Evolutionary conservation across 768 basidiomycete species (phyloP).

Genomic region (Lactarius sp.): DNA sequence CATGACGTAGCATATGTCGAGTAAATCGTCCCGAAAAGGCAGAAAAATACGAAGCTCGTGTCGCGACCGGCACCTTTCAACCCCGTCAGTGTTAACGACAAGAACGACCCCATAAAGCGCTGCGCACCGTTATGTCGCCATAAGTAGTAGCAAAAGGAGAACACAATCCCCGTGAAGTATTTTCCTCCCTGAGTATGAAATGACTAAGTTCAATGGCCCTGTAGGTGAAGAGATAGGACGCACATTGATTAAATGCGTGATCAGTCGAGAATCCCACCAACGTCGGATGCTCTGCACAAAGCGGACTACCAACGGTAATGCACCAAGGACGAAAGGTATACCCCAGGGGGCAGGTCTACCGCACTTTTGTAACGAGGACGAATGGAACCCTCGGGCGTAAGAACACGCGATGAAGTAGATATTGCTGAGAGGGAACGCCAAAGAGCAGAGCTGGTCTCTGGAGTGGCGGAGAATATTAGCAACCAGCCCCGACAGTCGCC

Average conservation of each 20-base stretch:
- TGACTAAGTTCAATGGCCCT: constrained; percentile 1
- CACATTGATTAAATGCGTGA: constrained; percentile 86
- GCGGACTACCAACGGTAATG: constrained; percentile 71
- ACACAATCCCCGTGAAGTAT: constrained; percentile 63
- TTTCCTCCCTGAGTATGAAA: constrained; percentile 65
- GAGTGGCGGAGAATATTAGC: neutral
- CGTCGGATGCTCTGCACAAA: constrained; percentile 83
- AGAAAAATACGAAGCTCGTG: constrained; percentile 60
- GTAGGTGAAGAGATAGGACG: constrained; percentile 26
- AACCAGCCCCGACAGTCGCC: neutral
- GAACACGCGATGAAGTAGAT: constrained; percentile 71
- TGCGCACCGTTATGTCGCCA: constrained; percentile 66
- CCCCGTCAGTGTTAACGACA: neutral
- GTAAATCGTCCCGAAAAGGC: constrained; percentile 49
- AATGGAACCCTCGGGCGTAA: constrained; percentile 53
- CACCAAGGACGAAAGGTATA: constrained; percentile 50
- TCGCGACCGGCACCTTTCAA: constrained; percentile 37
- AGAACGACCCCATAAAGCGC: neutral
- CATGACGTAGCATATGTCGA: constrained; percentile 55
- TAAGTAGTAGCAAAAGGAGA: constrained; percentile 62
- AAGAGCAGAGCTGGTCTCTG: constrained; percentile 80
- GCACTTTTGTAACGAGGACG: constrained; percentile 45
- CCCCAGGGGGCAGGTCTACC: constrained; percentile 52
- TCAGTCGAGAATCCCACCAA: constrained; percentile 68
- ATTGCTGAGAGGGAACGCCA: constrained; percentile 69